Conservation (phyloP, 106 monocot species). For the Dendrobium catenatum region DNA sequence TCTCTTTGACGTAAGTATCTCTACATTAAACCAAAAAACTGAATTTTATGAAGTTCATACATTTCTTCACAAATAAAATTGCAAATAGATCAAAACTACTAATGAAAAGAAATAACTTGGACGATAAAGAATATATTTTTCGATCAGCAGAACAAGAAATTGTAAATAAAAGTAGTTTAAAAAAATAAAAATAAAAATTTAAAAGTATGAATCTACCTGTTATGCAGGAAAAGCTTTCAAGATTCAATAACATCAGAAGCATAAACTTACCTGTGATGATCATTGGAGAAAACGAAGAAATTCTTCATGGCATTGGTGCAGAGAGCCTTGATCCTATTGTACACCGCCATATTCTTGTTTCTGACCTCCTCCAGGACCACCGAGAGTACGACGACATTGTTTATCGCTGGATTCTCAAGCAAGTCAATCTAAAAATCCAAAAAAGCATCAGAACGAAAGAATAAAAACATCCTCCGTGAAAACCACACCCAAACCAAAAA, state of each 20-base stretch:
- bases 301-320: slow-evolving; percentile 51
- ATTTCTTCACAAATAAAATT: neutral
- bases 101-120: neutral
- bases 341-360: slow-evolving; percentile 78
- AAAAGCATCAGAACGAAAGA: neutral
- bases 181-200: neutral
- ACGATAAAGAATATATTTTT: neutral
- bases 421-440: slow-evolving; percentile 65
- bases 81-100: neutral
- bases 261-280: slow-evolving; percentile 56
- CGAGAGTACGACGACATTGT: slow-evolving; percentile 73
- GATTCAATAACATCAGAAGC: neutral
- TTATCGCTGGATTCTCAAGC: slow-evolving; percentile 84
- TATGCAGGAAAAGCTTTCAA: neutral
- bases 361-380: slow-evolving; percentile 88
- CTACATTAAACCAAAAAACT: slow-evolving; percentile 19
- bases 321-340: slow-evolving; percentile 66
- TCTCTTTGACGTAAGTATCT: slow-evolving; percentile 81
- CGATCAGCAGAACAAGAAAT: neutral
- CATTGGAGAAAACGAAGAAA: slow-evolving; percentile 88
- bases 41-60: neutral
- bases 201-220: neutral
- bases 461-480: neutral
- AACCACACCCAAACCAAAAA: neutral
- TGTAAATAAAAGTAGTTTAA: neutral